A percentile compares a stretch with the other conserved stretches of the same genome.
These are phyloP conservation scores for Pichia sporocuriosa DNA, from an alignment of 805 yeast genomes.

Conservation along the genomic window DNA sequence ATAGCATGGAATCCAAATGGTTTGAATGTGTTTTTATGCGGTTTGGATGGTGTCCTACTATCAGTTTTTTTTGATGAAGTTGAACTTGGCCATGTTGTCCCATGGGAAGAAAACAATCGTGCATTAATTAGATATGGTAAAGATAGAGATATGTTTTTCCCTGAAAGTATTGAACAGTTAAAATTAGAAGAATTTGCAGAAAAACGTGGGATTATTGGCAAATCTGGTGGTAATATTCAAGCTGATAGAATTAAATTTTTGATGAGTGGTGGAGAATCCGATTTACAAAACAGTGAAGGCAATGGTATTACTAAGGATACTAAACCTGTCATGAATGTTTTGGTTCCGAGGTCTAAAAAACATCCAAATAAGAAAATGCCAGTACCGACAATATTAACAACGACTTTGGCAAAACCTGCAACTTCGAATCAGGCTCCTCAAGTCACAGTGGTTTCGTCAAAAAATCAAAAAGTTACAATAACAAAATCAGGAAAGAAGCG, in stretches of 20 bases:
- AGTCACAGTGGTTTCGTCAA: conserved; percentile 15
- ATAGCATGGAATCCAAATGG: conserved; percentile 87
- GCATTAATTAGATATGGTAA: conserved; percentile 82
- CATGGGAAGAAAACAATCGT: conserved; percentile 58
- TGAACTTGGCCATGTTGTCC: conserved; percentile 56
- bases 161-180: conserved; percentile 80
- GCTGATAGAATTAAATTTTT: conserved; percentile 34
- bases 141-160: conserved; percentile 78
- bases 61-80: conserved; percentile 53
- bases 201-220: conserved; percentile 2
- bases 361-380: conserved; percentile 26
- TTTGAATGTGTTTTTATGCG: conserved; percentile 59
- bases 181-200: conserved; percentile 59
- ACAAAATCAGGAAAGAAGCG: conserved; percentile 73
- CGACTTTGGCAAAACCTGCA: background rate
- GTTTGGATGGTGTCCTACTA: conserved; percentile 79
- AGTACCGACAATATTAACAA: conserved; percentile 1
- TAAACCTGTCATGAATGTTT: conserved; percentile 18
- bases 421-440: background rate
- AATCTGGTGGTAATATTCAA: background rate
- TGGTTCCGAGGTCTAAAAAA: conserved; percentile 28
- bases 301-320: background rate
- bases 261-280: conserved; percentile 27
- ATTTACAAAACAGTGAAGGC: background rate
- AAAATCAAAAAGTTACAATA: conserved; percentile 46